These are phyloP conservation scores for Solanum tarijense DNA, from an alignment of 257 asterid genomes.

Conservation along the genomic window DNA sequence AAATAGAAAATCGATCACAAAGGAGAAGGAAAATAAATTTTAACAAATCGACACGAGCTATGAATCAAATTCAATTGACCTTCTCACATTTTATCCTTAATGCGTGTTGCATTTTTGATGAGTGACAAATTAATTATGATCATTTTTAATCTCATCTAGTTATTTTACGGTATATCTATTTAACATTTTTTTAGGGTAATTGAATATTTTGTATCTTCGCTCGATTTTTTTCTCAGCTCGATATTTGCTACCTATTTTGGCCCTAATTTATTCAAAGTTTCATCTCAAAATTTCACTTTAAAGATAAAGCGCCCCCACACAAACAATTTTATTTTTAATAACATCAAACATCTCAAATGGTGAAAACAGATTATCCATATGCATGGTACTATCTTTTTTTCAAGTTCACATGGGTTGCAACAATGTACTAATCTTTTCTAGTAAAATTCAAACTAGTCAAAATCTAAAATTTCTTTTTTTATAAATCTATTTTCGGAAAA, in stretches of 20 bases:
- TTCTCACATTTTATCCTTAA: neutral
- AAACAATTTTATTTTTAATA: neutral
- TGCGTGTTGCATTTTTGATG: neutral
- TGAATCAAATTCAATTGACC: neutral
- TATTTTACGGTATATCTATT: neutral
- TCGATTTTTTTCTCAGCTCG: too few relatives aligned
- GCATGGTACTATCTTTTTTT: neutral
- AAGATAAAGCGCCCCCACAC: accelerated
- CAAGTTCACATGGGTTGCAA: neutral
- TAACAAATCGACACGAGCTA: neutral
- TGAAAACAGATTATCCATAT: neutral
- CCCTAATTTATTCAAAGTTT: accelerated
- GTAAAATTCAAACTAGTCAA: neutral
- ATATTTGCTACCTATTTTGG: neutral
- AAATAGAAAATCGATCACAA: neutral
- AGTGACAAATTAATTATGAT: neutral
- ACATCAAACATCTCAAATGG: neutral
- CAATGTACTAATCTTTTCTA: neutral
- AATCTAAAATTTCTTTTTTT: neutral
- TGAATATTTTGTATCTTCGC: neutral
- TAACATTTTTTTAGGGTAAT: neutral
- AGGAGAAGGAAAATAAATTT: neutral
- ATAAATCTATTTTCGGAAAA: neutral
- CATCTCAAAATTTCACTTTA: neutral
- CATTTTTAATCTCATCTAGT: neutral